Conservation (phyloP, 2,329 filamentous ascomycete species). For the Hypomyces rosellus region DNA sequence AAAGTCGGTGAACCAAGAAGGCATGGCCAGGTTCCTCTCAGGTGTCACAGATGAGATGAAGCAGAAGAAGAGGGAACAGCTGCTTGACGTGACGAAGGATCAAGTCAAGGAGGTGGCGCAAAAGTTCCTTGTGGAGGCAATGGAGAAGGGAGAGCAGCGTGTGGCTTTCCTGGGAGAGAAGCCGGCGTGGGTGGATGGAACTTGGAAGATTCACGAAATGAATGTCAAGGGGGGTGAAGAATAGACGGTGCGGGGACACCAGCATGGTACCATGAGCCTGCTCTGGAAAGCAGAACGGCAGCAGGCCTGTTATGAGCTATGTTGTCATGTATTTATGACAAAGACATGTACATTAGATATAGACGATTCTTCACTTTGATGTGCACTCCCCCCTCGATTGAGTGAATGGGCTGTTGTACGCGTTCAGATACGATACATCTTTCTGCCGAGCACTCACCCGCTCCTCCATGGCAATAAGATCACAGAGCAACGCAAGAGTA, state of each 20-base stretch:
- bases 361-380: conserved; percentile 19
- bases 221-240: conserved; percentile 48
- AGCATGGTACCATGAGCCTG: not conserved
- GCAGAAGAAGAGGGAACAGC: conserved; percentile 71
- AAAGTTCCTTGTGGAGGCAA: conserved; percentile 66
- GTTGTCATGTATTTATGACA: conserved; percentile 6
- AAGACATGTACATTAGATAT: conserved; percentile 15
- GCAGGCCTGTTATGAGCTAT: conserved; percentile 3
- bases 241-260: conserved; percentile 2
- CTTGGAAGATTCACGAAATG: conserved; percentile 73
- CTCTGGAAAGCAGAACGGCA: not conserved
- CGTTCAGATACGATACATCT: conserved; percentile 63
- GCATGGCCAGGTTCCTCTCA: conserved; percentile 76
- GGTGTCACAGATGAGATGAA: conserved; percentile 86
- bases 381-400: not conserved
- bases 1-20: conserved; percentile 77
- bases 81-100: conserved; percentile 77
- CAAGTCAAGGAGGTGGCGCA: conserved; percentile 79
- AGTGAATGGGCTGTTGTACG: conserved; percentile 21
- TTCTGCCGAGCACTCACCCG: conserved; percentile 31
- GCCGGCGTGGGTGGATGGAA: conserved; percentile 67
- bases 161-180: conserved; percentile 76
- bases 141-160: conserved; percentile 54
- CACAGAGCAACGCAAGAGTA: conserved; percentile 57
- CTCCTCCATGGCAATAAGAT: conserved; percentile 46